phyloP scores from a whole-genome alignment of 1,139 yeast species.

The Pichia sp. region DNA sequence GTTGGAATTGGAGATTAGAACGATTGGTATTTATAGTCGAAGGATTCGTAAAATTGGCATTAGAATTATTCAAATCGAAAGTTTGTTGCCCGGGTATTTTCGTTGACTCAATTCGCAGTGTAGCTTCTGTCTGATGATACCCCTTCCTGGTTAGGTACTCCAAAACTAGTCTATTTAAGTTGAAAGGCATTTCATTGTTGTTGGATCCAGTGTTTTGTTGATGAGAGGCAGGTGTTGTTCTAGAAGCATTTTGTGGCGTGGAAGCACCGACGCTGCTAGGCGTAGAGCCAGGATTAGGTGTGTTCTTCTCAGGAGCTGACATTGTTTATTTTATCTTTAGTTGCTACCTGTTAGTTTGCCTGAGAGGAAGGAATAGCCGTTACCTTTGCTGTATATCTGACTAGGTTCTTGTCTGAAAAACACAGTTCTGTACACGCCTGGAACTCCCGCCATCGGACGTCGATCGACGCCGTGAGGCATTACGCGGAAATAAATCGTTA shows the following conservation, averaged over 20 bases:
- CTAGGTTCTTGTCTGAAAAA: no score
- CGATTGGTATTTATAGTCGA: constrained; percentile 24
- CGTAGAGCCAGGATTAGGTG: background rate
- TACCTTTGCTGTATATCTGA: no score
- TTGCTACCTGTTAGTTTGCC: background rate
- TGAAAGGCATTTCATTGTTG: constrained; percentile 10
- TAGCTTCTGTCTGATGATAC: constrained; percentile 87
- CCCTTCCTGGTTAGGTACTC: constrained; percentile 93
- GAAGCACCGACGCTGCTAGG: background rate
- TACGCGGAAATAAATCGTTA: background rate
- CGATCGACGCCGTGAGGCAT: background rate
- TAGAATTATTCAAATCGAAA: constrained; percentile 41
- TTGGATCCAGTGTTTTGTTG: constrained; percentile 11
- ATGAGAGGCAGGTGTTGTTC: background rate
- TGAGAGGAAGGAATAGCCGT: background rate
- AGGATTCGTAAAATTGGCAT: constrained; percentile 38
- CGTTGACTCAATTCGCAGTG: constrained; percentile 82
- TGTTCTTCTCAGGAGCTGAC: background rate
- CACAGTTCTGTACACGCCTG: no score
- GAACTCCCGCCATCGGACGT: background rate
- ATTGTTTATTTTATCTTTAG: no score
- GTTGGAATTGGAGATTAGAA: constrained; percentile 26
- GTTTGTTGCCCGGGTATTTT: constrained; percentile 58
- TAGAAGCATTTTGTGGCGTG: background rate
- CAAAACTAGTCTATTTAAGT: constrained; percentile 54